phyloP scores from a whole-genome alignment of 345 rosid genomes.

The Clausena lansium region DNA sequence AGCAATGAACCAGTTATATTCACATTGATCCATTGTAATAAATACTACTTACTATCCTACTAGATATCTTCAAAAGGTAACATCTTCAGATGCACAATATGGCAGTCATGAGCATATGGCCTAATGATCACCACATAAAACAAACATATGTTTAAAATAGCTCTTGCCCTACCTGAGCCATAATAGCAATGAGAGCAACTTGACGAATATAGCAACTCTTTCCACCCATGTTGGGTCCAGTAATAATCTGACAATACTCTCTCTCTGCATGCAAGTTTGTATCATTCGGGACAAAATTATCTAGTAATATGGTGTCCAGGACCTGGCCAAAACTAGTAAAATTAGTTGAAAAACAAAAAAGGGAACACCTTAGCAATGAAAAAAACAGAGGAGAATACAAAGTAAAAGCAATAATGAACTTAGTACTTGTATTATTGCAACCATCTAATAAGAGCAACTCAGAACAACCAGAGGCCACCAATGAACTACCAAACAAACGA shows the following conservation, averaged over 20 bases:
- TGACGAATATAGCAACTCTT: conserved; percentile 98
- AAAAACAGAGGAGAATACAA: not conserved
- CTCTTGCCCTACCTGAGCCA: conserved; percentile 82
- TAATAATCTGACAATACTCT: conserved; percentile 84
- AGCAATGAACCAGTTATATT: not conserved
- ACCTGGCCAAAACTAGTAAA: conserved; percentile 48
- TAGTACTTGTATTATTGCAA: not conserved
- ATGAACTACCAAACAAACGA: not conserved
- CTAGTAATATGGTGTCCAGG: conserved; percentile 70
- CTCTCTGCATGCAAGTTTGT: conserved; percentile 62
- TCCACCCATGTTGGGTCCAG: conserved; percentile 99
- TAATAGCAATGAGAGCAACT: conserved; percentile 80
- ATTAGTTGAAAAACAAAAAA: not conserved
- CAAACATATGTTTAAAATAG: not conserved
- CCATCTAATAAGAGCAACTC: not conserved
- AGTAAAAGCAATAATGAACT: not conserved
- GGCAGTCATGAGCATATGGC: not conserved
- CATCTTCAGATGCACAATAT: not conserved
- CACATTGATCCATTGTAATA: not conserved
- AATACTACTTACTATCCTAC: not conserved
- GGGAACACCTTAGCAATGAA: not conserved
- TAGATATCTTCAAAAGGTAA: not conserved
- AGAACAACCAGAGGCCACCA: not conserved
- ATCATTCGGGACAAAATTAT: conserved; percentile 84
- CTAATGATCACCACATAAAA: not conserved